A percentile compares a stretch with the other conserved stretches of the same genome.
Conservation (phyloP, 345 rosid genomes). For the Angophora floribunda region DNA sequence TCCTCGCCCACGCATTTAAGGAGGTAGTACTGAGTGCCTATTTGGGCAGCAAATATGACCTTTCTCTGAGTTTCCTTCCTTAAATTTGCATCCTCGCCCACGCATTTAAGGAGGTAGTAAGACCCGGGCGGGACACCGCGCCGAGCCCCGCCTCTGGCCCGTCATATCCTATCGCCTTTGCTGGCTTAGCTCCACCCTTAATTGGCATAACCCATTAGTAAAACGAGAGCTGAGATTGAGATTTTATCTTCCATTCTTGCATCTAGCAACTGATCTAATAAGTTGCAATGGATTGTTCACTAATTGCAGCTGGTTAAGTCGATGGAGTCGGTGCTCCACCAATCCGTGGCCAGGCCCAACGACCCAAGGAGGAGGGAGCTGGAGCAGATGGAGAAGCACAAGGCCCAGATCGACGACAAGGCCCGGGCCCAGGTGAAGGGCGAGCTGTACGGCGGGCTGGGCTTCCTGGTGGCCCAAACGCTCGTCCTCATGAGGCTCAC, state of each 20-base stretch:
- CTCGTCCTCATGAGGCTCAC: conserved; percentile 89
- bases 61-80: too few relatives aligned
- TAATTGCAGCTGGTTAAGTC: conserved; percentile 42
- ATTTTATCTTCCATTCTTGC: background rate
- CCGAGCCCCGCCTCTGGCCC: background rate
- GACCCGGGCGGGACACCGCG: background rate
- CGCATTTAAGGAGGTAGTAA: background rate
- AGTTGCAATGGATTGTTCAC: background rate
- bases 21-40: background rate
- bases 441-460: conserved; percentile 69
- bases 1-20: background rate
- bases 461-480: conserved; percentile 50
- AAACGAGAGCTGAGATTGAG: background rate
- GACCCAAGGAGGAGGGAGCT: conserved; percentile 67
- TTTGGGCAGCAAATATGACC: too few relatives aligned
- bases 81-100: too few relatives aligned
- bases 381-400: conserved; percentile 48
- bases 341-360: conserved; percentile 20
- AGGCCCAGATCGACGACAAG: conserved; percentile 43
- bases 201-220: background rate
- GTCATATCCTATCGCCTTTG: background rate
- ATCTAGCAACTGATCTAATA: background rate
- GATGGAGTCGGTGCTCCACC: conserved; percentile 36
- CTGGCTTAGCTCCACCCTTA: background rate
- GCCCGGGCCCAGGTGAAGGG: conserved; percentile 45